Evolutionary conservation across 768 basidiomycete species (phyloP).

Genomic region (Xerocomus brunneocitrinus): DNA sequence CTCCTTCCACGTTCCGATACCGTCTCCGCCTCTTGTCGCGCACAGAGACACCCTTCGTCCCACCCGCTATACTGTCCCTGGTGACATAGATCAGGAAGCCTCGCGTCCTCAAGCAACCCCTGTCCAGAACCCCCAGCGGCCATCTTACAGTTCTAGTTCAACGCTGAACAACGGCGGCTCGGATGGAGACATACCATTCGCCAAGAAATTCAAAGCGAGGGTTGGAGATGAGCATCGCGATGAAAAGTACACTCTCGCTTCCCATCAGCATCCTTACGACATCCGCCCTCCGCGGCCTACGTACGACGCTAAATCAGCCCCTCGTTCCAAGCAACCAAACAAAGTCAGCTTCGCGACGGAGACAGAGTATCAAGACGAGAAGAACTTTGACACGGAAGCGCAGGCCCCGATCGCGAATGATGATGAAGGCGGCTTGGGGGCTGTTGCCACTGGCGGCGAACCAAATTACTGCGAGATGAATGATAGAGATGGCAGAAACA

Average conservation of each 20-base stretch:
- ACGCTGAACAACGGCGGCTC: conserved; percentile 32
- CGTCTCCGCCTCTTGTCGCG: conserved; percentile 3
- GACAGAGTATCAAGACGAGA: conserved; percentile 10
- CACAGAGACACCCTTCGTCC: neutral
- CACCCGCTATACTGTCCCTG: neutral
- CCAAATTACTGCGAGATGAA: conserved; percentile 16
- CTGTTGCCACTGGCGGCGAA: conserved; percentile 11
- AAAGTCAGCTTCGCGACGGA: conserved; percentile 40
- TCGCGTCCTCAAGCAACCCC: conserved; percentile 15
- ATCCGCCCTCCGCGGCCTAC: conserved; percentile 49
- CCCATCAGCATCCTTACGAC: conserved; percentile 58
- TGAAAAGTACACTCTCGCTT: conserved; percentile 46
- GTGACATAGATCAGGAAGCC: neutral
- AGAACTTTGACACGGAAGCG: conserved; percentile 23
- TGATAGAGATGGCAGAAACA: conserved; percentile 22
- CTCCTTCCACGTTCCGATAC: conserved; percentile 8
- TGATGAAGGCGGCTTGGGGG: conserved; percentile 17
- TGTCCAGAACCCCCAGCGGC: conserved; percentile 21
- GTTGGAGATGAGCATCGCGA: conserved; percentile 25
- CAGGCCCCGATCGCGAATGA: conserved; percentile 8
- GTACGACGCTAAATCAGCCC: conserved; percentile 26
- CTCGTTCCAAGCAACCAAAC: conserved; percentile 15
- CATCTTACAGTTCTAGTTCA: conserved; percentile 35
- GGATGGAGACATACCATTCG: conserved; percentile 17
- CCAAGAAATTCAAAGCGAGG: conserved; percentile 11